phyloP scores from a whole-genome alignment of 2,329 filamentous ascomycete species.

The Colletotrichum chrysophilum region DNA sequence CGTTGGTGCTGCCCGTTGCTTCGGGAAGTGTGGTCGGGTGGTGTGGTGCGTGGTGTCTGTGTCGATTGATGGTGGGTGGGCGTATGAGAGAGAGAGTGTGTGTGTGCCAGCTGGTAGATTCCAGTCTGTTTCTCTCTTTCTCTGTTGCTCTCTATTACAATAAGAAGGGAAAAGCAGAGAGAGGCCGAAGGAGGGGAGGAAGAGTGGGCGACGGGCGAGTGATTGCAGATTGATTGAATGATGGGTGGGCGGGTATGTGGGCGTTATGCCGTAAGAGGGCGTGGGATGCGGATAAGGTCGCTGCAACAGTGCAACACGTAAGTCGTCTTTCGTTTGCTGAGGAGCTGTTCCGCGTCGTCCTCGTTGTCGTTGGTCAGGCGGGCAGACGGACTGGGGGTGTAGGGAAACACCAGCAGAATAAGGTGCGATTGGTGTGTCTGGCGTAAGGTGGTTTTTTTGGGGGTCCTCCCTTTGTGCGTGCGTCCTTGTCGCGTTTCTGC shows the following conservation, averaged over 20 bases:
- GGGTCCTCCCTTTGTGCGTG: conserved; percentile 5
- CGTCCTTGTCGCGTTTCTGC: neutral
- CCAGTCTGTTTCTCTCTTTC: neutral
- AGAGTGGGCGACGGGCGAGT: neutral
- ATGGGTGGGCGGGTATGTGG: neutral
- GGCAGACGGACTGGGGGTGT: neutral
- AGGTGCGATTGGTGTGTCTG: conserved; percentile 12
- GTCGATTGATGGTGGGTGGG: neutral
- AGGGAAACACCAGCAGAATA: neutral
- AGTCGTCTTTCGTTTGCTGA: neutral
- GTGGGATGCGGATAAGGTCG: neutral
- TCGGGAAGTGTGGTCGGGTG: conserved; percentile 1
- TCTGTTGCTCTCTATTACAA: neutral
- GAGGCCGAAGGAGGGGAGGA: neutral
- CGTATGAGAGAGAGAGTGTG: neutral
- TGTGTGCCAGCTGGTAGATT: neutral
- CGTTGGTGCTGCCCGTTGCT: conserved; percentile 5
- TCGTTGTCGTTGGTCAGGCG: conserved; percentile 14
- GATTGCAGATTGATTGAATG: neutral
- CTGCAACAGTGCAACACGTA: neutral
- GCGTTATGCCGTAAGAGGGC: neutral
- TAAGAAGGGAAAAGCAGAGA: neutral
- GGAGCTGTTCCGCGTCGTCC: neutral
- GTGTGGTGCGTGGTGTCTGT: conserved; percentile 7
- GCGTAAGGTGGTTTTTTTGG: conserved; percentile 19